Evolutionary conservation across 768 basidiomycete species (phyloP).

Genomic region (Lentinula aciculospora): DNA sequence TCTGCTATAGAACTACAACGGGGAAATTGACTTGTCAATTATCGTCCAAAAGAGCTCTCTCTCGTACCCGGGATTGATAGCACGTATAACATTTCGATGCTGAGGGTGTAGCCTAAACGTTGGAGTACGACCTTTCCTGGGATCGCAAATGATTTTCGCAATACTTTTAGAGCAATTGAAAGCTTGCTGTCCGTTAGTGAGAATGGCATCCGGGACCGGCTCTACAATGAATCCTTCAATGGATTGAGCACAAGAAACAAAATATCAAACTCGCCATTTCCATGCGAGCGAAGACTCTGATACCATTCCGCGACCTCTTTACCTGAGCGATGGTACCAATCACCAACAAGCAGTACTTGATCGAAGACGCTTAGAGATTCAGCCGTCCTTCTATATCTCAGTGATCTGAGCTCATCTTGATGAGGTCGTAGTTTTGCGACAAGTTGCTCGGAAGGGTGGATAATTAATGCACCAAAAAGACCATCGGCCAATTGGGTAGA

Average conservation of each 20-base stretch:
- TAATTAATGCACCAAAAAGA: slow-evolving; percentile 7
- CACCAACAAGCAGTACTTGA: slow-evolving; percentile 2
- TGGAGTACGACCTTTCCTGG: background rate
- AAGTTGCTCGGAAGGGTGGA: background rate
- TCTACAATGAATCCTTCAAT: background rate
- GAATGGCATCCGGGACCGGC: slow-evolving; percentile 7
- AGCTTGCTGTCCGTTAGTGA: slow-evolving; percentile 5
- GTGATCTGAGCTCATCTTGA: slow-evolving; percentile 1
- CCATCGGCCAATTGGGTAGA: slow-evolving; percentile 5
- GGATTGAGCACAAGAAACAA: background rate
- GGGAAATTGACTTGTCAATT: no score
- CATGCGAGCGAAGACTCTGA: slow-evolving; percentile 7
- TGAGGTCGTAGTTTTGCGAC: background rate
- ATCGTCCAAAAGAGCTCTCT: no score
- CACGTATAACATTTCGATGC: background rate
- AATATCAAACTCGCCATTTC: background rate
- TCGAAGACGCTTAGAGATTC: background rate
- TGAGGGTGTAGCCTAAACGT: background rate
- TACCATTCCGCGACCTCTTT: slow-evolving; percentile 2
- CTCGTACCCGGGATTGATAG: slow-evolving; percentile 6
- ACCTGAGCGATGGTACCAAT: slow-evolving; percentile 8
- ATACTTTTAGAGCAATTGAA: slow-evolving; percentile 6
- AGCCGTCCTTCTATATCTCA: background rate
- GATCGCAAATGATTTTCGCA: slow-evolving; percentile 3
- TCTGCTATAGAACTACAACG: slow-evolving; percentile 1